Base-by-base conservation (phyloP, 2,329 filamentous ascomycete species). In the Curvularia sp. region DNA sequence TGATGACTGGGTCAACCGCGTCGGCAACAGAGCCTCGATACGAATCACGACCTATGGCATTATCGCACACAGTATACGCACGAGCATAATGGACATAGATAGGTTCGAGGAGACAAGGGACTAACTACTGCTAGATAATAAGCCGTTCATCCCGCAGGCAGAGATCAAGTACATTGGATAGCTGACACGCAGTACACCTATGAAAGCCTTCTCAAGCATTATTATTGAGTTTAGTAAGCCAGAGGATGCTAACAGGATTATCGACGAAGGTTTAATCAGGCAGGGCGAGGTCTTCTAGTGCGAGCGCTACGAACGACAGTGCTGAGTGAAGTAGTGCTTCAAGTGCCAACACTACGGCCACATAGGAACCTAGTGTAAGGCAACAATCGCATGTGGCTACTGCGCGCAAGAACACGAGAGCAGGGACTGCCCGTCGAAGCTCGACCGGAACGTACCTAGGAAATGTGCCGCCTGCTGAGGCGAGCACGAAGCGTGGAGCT, bases 351-450 rank as follows among this genome's bases (percentile, higher is more conserved):
- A 55, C 47, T 63, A 64, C 41, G 51, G 59, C 62, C 50, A 65
- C 41, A 65, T 63, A 65, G 57, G 55, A 67, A 65, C 60, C 60
- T 30, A 68, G 52, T 64, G 51, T 46, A 64, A 68, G 62, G 62
- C 54, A 63, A 34, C 52, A 63, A 64, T 25, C 53, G 59, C 49
- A 51, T 51, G 38, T 34, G 15, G 49, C 49, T 13, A 51, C 49
- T 51, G 18, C 28, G 38, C 38, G 49, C 39, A 52, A 28, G 49
- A 52, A 19, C 39, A 52, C 49, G 39, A 52, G 5, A 52, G 27
- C 21, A 12, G n/a, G 3, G 49, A 52, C 28, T 52, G 56, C 54
- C 49, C 38, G 39, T 59, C 43, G 25, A 68, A 51, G 50, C 12
- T 21, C 1, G 49, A 45, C 19, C 56, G 45, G 39, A 45, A 15